A percentile compares a stretch with the other conserved stretches of the same genome.
These are phyloP conservation scores for Nicotiana noctiflora DNA, from an alignment of 257 asterid species.

Conservation along the genomic window DNA sequence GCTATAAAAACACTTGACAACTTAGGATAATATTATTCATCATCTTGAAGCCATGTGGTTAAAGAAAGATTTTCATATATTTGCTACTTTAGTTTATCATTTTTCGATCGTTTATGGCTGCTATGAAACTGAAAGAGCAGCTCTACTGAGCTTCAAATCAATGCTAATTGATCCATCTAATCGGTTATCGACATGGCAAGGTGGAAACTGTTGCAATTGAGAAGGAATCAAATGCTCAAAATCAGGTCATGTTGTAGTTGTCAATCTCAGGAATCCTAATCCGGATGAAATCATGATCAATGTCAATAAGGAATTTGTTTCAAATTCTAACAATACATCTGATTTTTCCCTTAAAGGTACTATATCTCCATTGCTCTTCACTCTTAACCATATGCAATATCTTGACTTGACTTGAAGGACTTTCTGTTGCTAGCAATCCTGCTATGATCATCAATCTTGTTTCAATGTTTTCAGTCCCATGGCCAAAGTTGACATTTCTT, in stretches of 20 bases:
- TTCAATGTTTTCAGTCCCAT: not conserved
- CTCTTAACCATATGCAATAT: not conserved
- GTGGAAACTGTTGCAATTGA: conserved; percentile 4
- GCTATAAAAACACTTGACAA: not conserved
- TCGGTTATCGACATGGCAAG: conserved; percentile 8
- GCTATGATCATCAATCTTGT: not conserved
- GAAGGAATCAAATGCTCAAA: conserved; percentile 10
- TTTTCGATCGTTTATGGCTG: not conserved
- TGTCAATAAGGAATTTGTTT: conserved; percentile 3
- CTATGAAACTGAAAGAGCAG: conserved; percentile 7
- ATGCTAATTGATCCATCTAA: conserved; percentile 6
- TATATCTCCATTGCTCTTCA: conserved; percentile 7
- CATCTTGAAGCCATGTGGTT: not conserved
- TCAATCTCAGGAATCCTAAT: conserved; percentile 11
- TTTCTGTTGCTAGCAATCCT: conserved; percentile 11
- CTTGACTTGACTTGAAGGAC: conserved; percentile 5
- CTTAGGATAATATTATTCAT: not conserved
- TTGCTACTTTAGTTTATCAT: not conserved
- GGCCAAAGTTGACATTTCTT: not conserved
- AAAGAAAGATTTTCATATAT: not conserved
- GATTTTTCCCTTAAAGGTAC: not conserved
- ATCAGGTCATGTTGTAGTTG: conserved; percentile 4
- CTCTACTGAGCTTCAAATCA: conserved; percentile 7
- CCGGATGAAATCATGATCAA: not conserved
- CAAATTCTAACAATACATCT: not conserved